These are phyloP conservation scores for Stylonectria norvegica DNA, from an alignment of 2,329 filamentous ascomycete species.

Conservation along the genomic window DNA sequence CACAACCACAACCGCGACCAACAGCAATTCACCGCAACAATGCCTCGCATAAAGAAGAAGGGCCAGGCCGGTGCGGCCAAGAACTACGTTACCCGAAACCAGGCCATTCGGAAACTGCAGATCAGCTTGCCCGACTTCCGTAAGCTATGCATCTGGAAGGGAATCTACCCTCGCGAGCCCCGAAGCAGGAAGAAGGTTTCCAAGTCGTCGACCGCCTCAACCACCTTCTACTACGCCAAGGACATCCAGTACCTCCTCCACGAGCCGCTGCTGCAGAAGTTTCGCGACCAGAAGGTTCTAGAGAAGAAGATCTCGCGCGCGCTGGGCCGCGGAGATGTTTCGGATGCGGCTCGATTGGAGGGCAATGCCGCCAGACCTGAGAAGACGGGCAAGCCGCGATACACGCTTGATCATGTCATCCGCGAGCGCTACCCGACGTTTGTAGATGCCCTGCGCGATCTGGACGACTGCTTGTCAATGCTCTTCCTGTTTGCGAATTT, in stretches of 20 bases:
- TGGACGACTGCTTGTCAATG: constrained; percentile 96
- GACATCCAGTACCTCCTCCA: constrained; percentile 98
- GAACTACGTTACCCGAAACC: constrained; percentile 97
- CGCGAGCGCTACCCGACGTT: constrained; percentile 98
- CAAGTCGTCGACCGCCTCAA: constrained; percentile 83
- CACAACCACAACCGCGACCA: constrained; percentile 10
- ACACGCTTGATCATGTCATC: constrained; percentile 94
- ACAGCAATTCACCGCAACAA: constrained; percentile 31
- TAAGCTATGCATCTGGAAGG: constrained; percentile 99
- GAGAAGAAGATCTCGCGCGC: constrained; percentile 97
- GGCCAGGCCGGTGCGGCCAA: constrained; percentile 89
- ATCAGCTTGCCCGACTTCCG: constrained; percentile 96
- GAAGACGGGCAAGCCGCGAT: constrained; percentile 82
- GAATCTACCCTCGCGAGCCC: constrained; percentile 96
- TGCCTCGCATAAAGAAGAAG: constrained; percentile 88
- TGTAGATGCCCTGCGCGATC: constrained; percentile 85
- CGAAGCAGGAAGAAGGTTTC: constrained; percentile 95
- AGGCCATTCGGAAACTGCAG: constrained; percentile 96
- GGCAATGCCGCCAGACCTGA: constrained; percentile 81
- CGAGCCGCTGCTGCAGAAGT: constrained; percentile 89
- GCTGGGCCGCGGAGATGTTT: constrained; percentile 84
- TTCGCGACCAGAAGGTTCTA: constrained; percentile 93
- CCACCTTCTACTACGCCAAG: constrained; percentile 88
- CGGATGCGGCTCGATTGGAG: constrained; percentile 84
- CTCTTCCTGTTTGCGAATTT: constrained; percentile 97